Evolutionary conservation across 768 basidiomycete species (phyloP).

Genomic region (Suillus weaverae): DNA sequence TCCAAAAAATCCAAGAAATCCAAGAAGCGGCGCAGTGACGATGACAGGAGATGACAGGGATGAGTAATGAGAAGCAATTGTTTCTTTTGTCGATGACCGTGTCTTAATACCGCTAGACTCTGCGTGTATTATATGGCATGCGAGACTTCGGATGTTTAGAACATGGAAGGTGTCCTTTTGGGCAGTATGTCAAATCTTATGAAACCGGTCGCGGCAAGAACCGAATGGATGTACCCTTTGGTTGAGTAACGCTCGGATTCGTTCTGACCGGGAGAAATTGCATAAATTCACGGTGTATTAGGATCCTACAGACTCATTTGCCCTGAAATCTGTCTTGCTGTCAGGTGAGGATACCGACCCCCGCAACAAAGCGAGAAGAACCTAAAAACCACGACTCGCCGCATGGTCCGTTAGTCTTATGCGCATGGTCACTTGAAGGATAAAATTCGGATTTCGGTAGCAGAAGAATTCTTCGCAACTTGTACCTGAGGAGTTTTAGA

Average conservation of each 20-base stretch:
- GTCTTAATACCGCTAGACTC: neutral
- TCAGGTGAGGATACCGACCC: neutral
- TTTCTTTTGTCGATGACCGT: neutral
- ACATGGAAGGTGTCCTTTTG: neutral
- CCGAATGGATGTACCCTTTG: neutral
- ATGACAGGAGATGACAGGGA: neutral
- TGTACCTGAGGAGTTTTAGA: neutral
- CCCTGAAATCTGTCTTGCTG: neutral
- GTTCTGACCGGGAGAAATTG: neutral
- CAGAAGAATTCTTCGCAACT: neutral
- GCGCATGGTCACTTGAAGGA: neutral
- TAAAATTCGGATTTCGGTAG: neutral
- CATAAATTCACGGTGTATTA: neutral
- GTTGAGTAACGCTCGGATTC: neutral
- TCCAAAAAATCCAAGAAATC: constrained; percentile 67
- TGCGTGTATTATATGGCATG: neutral
- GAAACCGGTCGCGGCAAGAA: neutral
- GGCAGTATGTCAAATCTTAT: neutral
- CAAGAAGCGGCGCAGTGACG: constrained; percentile 57
- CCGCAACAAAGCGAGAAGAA: neutral
- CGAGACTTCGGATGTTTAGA: neutral
- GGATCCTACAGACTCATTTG: neutral
- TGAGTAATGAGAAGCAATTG: neutral
- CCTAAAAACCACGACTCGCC: neutral
- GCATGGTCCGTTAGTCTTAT: neutral